Evolutionary conservation across 225 moss, liverwort and hornwort species (phyloP).

Genomic region (Marchantia polymorpha): DNA sequence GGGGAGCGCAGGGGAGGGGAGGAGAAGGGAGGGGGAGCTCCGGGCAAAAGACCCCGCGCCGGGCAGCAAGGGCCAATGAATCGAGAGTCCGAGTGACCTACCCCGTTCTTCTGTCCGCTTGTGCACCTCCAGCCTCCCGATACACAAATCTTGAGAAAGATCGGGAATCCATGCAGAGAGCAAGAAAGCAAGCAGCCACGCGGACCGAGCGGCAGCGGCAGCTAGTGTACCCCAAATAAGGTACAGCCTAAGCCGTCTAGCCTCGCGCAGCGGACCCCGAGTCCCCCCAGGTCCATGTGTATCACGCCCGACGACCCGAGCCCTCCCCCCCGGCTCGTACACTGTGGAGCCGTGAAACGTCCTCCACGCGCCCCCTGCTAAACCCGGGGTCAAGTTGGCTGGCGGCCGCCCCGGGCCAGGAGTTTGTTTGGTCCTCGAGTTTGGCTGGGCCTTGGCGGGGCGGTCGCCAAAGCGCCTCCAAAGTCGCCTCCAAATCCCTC

Average conservation of each 20-base stretch:
- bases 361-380: background rate
- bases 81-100: background rate
- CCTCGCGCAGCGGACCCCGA: too few species aligned
- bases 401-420: too few species aligned
- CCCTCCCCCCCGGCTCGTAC: background rate
- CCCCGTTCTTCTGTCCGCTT: background rate
- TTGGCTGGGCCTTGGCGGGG: too few species aligned
- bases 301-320: background rate
- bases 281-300: background rate
- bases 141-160: background rate
- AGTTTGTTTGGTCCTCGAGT: too few species aligned
- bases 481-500: too few species aligned
- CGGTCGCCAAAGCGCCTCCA: too few species aligned
- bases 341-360: background rate
- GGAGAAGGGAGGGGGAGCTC: background rate
- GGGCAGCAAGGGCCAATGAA: background rate
- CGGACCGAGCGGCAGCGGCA: background rate
- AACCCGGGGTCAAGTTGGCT: background rate
- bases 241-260: background rate
- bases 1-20: background rate
- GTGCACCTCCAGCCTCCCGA: background rate
- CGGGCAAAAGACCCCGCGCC: background rate
- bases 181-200: background rate
- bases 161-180: conserved; percentile 2
- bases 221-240: background rate